phyloP scores from a whole-genome alignment of 2,329 filamentous ascomycete species.

The Gnomoniopsis sp. region DNA sequence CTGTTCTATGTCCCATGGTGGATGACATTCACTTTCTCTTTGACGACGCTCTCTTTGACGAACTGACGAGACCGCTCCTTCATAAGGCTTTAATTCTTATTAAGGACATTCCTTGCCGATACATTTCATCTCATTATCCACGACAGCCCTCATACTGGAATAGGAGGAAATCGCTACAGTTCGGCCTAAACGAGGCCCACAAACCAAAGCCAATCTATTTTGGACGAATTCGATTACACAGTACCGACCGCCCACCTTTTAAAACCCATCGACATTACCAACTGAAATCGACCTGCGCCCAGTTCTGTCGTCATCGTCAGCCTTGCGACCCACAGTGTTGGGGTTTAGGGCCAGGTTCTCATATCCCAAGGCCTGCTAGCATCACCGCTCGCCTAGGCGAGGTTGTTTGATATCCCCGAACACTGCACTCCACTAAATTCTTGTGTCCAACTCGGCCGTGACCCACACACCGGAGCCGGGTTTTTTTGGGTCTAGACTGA shows the following conservation, averaged over 20 bases:
- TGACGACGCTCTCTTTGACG: background rate
- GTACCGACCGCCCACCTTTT: background rate
- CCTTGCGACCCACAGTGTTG: conserved; percentile 13
- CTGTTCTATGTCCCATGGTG: background rate
- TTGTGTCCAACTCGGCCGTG: conserved; percentile 1
- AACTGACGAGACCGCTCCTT: background rate
- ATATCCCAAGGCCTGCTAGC: background rate
- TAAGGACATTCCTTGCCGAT: background rate
- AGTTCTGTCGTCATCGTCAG: conserved; percentile 14
- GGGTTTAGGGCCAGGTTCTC: conserved; percentile 2
- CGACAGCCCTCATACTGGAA: background rate
- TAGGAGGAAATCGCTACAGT: background rate
- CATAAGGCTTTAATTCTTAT: background rate
- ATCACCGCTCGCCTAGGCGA: background rate
- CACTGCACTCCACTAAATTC: conserved; percentile 13
- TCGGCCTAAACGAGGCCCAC: background rate
- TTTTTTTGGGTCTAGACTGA: background rate
- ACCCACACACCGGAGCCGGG: background rate
- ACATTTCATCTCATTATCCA: background rate
- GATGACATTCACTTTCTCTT: background rate
- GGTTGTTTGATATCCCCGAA: conserved; percentile 6
- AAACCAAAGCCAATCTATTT: background rate
- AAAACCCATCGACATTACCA: background rate
- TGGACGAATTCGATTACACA: background rate
- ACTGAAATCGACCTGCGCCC: background rate